Evolutionary conservation across 2,329 filamentous ascomycete genomes (phyloP).

Genomic region (Chaetomium sp.): DNA sequence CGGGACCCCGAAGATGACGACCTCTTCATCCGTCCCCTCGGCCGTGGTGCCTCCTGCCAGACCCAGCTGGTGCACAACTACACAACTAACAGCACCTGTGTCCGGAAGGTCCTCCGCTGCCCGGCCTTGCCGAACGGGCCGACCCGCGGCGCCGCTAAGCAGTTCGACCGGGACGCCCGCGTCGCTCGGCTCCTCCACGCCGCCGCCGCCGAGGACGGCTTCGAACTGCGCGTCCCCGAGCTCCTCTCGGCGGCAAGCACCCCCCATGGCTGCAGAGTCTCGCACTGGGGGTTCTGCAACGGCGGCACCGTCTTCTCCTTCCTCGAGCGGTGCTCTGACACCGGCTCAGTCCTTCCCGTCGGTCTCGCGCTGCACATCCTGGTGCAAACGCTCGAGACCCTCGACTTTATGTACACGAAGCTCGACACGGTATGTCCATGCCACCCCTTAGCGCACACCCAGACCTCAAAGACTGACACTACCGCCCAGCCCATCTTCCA

Average conservation of each 20-base stretch:
- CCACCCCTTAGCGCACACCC: background rate
- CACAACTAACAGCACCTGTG: background rate
- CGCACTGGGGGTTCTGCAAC: conserved; percentile 24
- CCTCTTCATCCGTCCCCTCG: conserved; percentile 10
- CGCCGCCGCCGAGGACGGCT: background rate
- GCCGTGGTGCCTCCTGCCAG: background rate
- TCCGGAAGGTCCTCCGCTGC: conserved; percentile 17
- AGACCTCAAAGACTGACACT: background rate
- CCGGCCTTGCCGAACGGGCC: background rate
- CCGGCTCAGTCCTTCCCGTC: background rate
- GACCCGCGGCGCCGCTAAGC: background rate
- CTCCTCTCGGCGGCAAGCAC: conserved; percentile 3
- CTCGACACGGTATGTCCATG: background rate
- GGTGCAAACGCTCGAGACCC: conserved; percentile 20
- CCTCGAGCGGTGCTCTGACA: background rate
- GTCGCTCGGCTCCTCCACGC: background rate
- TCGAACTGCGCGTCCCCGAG: background rate
- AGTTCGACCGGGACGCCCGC: conserved; percentile 14
- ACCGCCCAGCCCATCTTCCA: conserved; percentile 7
- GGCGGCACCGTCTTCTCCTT: conserved; percentile 21
- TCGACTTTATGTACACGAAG: conserved; percentile 19
- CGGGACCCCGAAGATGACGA: conserved; percentile 17
- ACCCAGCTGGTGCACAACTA: conserved; percentile 13
- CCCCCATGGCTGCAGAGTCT: conserved; percentile 7
- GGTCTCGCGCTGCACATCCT: conserved; percentile 16